These are phyloP conservation scores for Candida multigemmis DNA, from an alignment of 805 yeast genomes.

Conservation along the genomic window DNA sequence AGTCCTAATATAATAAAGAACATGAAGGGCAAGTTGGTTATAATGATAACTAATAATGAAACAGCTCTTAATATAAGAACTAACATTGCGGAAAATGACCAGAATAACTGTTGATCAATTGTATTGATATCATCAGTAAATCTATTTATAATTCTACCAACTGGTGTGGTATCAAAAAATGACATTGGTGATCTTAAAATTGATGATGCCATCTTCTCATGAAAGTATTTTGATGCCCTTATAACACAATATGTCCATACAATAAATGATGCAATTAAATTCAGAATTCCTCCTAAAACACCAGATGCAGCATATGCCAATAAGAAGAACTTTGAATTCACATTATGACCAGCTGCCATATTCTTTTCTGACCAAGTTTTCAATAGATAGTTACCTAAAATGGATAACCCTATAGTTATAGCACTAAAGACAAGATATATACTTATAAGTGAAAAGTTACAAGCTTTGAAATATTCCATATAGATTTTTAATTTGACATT, in stretches of 20 bases:
- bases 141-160: slow-evolving; percentile 29
- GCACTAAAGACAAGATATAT: slow-evolving; percentile 14
- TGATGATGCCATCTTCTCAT: slow-evolving; percentile 24
- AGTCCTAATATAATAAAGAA: slow-evolving; percentile 14
- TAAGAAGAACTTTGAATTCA: slow-evolving; percentile 14
- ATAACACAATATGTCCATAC: slow-evolving; percentile 22
- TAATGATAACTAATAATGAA: slow-evolving; percentile 20
- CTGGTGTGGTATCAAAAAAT: slow-evolving; percentile 32
- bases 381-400: slow-evolving; percentile 19
- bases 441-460: slow-evolving; percentile 16
- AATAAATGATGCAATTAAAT: slow-evolving; percentile 17
- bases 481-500: slow-evolving; percentile 18
- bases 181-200: slow-evolving; percentile 32
- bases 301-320: slow-evolving; percentile 17
- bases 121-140: slow-evolving; percentile 27
- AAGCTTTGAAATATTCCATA: slow-evolving; percentile 20
- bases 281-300: slow-evolving; percentile 15
- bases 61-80: slow-evolving; percentile 13
- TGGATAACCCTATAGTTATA: slow-evolving; percentile 9
- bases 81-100: slow-evolving; percentile 18
- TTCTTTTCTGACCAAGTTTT: slow-evolving; percentile 29
- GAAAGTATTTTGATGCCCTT: slow-evolving; percentile 22
- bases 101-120: slow-evolving; percentile 22
- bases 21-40: slow-evolving; percentile 24
- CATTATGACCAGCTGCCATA: slow-evolving; percentile 13